A percentile compares a stretch with the other conserved stretches of the same genome.
Evolutionary conservation across 1,284 basidiomycete species (phyloP).

Genomic region (Ustilago loliicola): DNA sequence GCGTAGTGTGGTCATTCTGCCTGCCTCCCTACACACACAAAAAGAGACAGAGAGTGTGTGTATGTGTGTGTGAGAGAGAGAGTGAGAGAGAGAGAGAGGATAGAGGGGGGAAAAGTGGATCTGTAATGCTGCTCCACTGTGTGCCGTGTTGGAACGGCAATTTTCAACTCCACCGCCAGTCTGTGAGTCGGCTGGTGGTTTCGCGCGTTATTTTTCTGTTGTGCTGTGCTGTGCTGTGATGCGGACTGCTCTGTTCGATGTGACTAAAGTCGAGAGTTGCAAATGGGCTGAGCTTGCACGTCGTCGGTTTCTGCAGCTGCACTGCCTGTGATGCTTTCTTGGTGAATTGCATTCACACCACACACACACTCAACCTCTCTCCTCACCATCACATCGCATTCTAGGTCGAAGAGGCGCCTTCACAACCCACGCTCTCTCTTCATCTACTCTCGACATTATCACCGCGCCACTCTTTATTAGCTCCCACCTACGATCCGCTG

Average conservation of each 20-base stretch:
- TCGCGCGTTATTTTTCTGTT: background rate
- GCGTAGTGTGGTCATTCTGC: too few relatives aligned
- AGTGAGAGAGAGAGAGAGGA: too few relatives aligned
- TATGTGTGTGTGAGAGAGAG: too few relatives aligned
- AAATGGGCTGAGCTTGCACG: slow-evolving; percentile 3
- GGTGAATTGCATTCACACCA: background rate
- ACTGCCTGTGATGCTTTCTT: background rate
- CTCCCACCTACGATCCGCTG: background rate
- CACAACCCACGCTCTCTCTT: background rate
- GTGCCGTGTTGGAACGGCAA: slow-evolving; percentile 5
- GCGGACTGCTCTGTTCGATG: background rate
- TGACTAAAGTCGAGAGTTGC: background rate
- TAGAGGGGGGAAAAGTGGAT: background rate
- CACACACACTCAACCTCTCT: background rate
- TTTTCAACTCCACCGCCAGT: background rate
- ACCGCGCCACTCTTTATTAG: background rate
- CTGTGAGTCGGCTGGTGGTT: background rate
- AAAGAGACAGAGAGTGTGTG: too few relatives aligned
- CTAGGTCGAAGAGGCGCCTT: background rate
- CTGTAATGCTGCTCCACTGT: background rate
- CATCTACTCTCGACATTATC: background rate
- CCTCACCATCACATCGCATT: slow-evolving; percentile 8
- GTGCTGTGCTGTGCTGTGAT: too few relatives aligned
- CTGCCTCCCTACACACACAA: too few relatives aligned
- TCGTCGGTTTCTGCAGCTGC: background rate